Conservation (phyloP, 805 yeast species). For the Peterozyma toletana region DNA sequence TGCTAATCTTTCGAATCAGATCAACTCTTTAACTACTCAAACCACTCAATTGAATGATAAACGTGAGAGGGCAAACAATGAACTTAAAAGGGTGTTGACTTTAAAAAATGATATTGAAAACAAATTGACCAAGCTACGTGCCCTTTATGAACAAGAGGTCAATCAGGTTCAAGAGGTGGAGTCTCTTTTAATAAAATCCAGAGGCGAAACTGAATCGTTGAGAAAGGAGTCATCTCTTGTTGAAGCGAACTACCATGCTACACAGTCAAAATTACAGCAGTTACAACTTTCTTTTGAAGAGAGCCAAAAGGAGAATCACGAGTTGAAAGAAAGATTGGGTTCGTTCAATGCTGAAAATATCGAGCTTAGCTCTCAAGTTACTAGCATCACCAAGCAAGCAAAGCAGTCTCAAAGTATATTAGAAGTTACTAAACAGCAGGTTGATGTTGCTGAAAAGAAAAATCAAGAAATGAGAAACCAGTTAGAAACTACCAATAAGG, state of each 20-base stretch:
- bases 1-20: conserved; percentile 82
- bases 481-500: conserved; percentile 18
- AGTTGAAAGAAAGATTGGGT: conserved; percentile 63
- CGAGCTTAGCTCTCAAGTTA: conserved; percentile 50
- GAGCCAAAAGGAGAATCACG: conserved; percentile 59
- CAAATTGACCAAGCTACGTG: conserved; percentile 60
- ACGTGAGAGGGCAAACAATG: conserved; percentile 69
- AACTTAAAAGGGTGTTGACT: conserved; percentile 58
- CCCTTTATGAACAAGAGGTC: conserved; percentile 73
- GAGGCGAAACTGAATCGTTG: conserved; percentile 60
- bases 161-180: conserved; percentile 71
- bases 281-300: conserved; percentile 54
- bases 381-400: conserved; percentile 42
- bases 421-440: conserved; percentile 63
- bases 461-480: conserved; percentile 26
- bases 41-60: conserved; percentile 65
- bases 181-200: conserved; percentile 47
- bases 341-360: conserved; percentile 58
- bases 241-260: conserved; percentile 72
- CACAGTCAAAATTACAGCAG: conserved; percentile 56
- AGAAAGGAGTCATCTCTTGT: conserved; percentile 66
- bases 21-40: conserved; percentile 69
- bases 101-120: conserved; percentile 66
- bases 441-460: conserved; percentile 51
- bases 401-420: conserved; percentile 57